A percentile compares a stretch with the other conserved stretches of the same genome.
Conservation (phyloP, 2,329 filamentous ascomycete genomes). For the Orbilia oligospora region DNA sequence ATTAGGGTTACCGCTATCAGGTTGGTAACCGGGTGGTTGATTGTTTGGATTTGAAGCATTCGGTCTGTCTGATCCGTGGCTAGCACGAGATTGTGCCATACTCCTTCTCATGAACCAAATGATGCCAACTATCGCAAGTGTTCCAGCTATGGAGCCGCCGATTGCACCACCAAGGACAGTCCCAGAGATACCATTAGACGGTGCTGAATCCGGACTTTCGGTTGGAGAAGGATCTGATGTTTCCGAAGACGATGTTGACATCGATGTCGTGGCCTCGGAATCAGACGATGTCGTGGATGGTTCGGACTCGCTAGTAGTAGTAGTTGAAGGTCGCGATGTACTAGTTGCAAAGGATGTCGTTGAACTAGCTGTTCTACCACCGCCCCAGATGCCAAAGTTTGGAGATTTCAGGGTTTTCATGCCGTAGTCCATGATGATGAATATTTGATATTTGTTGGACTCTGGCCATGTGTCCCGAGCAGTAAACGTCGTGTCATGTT, state of each 20-base stretch:
- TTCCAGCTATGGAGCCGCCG: slow-evolving; percentile 45
- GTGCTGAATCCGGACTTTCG: background rate
- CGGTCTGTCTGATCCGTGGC: background rate
- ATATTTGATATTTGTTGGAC: slow-evolving; percentile 53
- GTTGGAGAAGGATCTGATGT: slow-evolving; percentile 8
- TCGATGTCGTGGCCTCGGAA: background rate
- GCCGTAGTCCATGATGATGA: slow-evolving; percentile 46
- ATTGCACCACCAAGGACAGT: slow-evolving; percentile 42
- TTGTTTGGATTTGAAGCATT: slow-evolving; percentile 2
- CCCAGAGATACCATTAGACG: slow-evolving; percentile 14
- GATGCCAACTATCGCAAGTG: slow-evolving; percentile 50
- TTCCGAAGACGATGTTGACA: background rate
- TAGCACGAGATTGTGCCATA: slow-evolving; percentile 45
- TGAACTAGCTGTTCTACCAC: slow-evolving; percentile 32
- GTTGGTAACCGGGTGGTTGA: slow-evolving; percentile 12
- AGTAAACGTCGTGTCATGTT: slow-evolving; percentile 45
- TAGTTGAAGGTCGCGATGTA: slow-evolving; percentile 30
- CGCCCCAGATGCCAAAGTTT: slow-evolving; percentile 53
- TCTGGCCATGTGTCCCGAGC: slow-evolving; percentile 46
- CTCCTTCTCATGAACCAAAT: slow-evolving; percentile 51
- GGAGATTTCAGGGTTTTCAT: slow-evolving; percentile 42
- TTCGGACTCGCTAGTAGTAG: slow-evolving; percentile 13
- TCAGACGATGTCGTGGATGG: slow-evolving; percentile 7
- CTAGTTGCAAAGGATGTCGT: slow-evolving; percentile 19
- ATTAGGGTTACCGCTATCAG: slow-evolving; percentile 3